Conservation (phyloP, 768 basidiomycete species). For the Leucocoprinus leucothites region DNA sequence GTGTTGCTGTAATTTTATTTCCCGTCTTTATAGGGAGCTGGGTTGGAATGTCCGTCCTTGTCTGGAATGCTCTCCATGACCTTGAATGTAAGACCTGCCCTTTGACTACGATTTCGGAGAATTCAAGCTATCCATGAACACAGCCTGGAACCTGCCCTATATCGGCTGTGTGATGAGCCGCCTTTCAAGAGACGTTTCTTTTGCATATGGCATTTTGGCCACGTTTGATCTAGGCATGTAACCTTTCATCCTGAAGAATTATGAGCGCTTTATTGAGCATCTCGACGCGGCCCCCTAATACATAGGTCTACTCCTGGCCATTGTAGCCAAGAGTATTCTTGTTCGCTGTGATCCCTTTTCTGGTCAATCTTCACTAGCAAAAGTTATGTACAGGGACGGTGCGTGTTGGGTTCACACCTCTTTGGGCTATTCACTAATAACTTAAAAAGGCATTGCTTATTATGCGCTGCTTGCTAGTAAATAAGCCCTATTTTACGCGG, state of each 20-base stretch:
- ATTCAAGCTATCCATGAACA: neutral
- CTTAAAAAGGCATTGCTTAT: neutral
- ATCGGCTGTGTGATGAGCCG: neutral
- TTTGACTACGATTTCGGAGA: too few species aligned
- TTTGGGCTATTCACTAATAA: neutral
- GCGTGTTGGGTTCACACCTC: neutral
- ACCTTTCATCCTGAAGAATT: neutral
- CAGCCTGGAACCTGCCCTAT: neutral
- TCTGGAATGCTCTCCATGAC: neutral
- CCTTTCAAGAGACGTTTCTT: neutral
- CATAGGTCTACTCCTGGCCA: neutral
- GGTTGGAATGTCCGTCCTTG: neutral
- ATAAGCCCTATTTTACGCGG: neutral
- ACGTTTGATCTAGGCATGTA: neutral
- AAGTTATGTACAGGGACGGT: constrained; percentile 6
- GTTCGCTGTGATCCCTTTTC: neutral
- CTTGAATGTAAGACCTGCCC: neutral
- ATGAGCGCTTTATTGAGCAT: neutral
- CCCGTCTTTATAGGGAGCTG: neutral
- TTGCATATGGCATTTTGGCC: neutral
- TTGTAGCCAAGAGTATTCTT: neutral
- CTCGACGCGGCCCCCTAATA: neutral
- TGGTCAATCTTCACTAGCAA: neutral
- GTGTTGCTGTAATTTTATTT: neutral
- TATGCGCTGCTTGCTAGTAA: neutral